Conservation (phyloP, 306 rosid genomes). For the Pachyrhizus erosus region DNA sequence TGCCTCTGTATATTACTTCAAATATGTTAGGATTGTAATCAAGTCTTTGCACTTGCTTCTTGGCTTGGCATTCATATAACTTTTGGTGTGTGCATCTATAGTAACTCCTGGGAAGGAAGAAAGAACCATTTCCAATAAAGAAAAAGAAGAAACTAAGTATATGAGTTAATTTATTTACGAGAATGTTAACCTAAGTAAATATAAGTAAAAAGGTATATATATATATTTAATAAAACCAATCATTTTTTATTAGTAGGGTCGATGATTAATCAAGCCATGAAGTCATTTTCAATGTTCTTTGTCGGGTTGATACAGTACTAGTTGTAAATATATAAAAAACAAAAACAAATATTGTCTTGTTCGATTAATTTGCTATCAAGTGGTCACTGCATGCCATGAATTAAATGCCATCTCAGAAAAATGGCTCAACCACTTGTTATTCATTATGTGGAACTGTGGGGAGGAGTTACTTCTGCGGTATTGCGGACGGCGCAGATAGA, state of each 20-base stretch:
- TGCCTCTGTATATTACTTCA: slow-evolving; percentile 59
- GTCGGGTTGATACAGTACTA: background rate
- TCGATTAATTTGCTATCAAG: slow-evolving; percentile 21
- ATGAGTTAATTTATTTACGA: background rate
- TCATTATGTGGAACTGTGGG: background rate
- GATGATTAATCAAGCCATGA: background rate
- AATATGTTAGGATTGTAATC: slow-evolving; percentile 57
- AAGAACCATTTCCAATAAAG: slow-evolving; percentile 3
- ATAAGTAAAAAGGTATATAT: background rate
- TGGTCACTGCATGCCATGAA: background rate
- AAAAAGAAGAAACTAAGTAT: background rate
- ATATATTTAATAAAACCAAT: background rate
- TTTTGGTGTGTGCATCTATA: slow-evolving; percentile 82
- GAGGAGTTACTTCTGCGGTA: background rate
- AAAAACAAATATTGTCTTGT: slow-evolving; percentile 24
- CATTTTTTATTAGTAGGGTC: too few relatives aligned
- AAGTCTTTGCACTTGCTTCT: slow-evolving; percentile 73
- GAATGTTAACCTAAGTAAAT: background rate
- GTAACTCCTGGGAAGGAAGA: slow-evolving; percentile 51
- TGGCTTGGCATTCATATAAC: slow-evolving; percentile 68
- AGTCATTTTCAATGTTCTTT: background rate
- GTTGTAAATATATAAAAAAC: background rate
- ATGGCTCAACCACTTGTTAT: background rate
- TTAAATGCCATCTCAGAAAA: background rate
- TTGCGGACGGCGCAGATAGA: too few relatives aligned